Evolutionary conservation across 371 early-diverging fungal species (phyloP).

Genomic region (Apophysomyces elegans): DNA sequence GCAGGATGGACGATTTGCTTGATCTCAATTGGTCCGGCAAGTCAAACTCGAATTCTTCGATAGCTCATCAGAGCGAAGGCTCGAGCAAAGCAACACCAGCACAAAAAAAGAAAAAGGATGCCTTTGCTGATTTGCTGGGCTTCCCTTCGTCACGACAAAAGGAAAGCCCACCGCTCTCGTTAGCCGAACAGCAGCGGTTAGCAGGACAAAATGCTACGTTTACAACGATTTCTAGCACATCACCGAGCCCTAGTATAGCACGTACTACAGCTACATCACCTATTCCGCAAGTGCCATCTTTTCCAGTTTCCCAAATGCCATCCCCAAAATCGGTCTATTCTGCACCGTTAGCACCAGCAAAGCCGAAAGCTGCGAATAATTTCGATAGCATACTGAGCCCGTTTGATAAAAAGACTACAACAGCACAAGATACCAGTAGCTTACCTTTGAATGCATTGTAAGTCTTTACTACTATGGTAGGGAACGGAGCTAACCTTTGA

Average conservation of each 20-base stretch:
- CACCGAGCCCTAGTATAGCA: not conserved
- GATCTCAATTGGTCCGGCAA: too few relatives aligned
- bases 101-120: too few relatives aligned
- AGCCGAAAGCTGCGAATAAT: not conserved
- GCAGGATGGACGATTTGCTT: too few relatives aligned
- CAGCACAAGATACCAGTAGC: conserved; percentile 19
- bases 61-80: too few relatives aligned
- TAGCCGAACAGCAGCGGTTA: too few relatives aligned
- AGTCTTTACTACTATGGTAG: conserved; percentile 11
- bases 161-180: too few relatives aligned
- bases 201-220: too few relatives aligned
- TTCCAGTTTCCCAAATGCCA: not conserved
- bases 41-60: too few relatives aligned
- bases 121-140: too few relatives aligned
- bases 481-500: not conserved
- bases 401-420: conserved; percentile 28
- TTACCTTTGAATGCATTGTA: conserved; percentile 56
- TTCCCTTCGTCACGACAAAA: too few relatives aligned
- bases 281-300: not conserved
- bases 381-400: conserved; percentile 44
- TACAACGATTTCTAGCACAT: not conserved
- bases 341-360: conserved; percentile 9
- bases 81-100: too few relatives aligned
- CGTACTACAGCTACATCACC: not conserved
- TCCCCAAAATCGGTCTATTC: not conserved